Evolutionary conservation across 2,329 filamentous ascomycete species (phyloP).

Genomic region (Sporothrix globosa): DNA sequence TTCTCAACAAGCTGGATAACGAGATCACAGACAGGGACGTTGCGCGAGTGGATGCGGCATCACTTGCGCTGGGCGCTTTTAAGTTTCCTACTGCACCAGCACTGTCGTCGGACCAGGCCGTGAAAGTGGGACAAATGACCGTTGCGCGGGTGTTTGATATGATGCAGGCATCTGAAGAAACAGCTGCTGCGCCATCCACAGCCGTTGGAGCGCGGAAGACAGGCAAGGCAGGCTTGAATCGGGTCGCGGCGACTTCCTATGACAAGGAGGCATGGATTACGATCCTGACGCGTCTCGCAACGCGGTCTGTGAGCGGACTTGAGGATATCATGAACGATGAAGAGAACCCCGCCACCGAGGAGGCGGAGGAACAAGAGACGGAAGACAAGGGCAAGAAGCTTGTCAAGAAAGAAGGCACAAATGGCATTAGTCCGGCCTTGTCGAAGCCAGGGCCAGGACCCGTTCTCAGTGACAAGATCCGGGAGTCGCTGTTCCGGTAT

Average conservation of each 20-base stretch:
- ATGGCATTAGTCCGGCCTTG: constrained; percentile 38
- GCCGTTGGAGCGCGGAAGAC: constrained; percentile 38
- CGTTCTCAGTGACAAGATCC: constrained; percentile 69
- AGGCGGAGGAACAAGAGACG: constrained; percentile 53
- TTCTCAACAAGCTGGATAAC: constrained; percentile 74
- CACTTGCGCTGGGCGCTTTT: constrained; percentile 74
- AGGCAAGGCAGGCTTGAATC: constrained; percentile 73
- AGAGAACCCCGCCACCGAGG: constrained; percentile 42
- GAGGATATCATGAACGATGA: constrained; percentile 53
- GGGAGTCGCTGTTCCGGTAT: constrained; percentile 80
- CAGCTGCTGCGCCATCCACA: constrained; percentile 47
- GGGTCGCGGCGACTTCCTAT: constrained; percentile 80
- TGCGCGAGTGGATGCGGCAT: constrained; percentile 51
- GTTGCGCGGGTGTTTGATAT: constrained; percentile 78
- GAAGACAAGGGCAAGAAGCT: constrained; percentile 24
- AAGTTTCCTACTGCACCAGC: constrained; percentile 75
- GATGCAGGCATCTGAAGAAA: constrained; percentile 72
- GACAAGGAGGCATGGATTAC: constrained; percentile 91
- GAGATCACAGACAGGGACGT: constrained; percentile 59
- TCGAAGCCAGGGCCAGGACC: constrained; percentile 27
- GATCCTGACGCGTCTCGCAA: constrained; percentile 81
- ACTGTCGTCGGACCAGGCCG: constrained; percentile 70
- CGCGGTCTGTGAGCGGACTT: constrained; percentile 72
- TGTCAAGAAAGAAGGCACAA: constrained; percentile 30
- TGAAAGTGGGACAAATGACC: constrained; percentile 73